Percentiles rank a stretch among this genome's conserved stretches.
phyloP scores from a whole-genome alignment of 768 basidiomycete species.

The Pulveroboletus sp. region DNA sequence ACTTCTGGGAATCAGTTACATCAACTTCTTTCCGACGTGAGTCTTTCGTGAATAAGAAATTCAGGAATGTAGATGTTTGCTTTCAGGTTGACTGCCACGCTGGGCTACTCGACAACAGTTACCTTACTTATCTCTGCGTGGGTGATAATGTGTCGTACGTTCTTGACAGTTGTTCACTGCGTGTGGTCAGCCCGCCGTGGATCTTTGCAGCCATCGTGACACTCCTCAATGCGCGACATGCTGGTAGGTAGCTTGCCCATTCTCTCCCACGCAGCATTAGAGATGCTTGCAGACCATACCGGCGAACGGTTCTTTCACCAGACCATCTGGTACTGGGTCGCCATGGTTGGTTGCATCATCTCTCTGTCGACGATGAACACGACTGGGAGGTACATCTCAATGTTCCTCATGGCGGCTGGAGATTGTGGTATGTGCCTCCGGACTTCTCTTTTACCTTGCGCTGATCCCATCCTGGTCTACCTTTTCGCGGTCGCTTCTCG shows the following conservation, averaged over 20 bases:
- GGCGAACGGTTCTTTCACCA: constrained; percentile 68
- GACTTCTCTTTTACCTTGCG: background rate
- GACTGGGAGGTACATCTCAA: constrained; percentile 52
- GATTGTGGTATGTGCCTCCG: constrained; percentile 34
- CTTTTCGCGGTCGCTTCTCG: background rate
- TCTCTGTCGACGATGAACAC: constrained; percentile 48
- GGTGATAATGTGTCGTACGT: constrained; percentile 14
- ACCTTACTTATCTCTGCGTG: constrained; percentile 61
- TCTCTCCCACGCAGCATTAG: background rate
- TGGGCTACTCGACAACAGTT: constrained; percentile 58
- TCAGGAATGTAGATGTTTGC: background rate
- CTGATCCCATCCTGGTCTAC: background rate
- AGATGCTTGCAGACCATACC: constrained; percentile 39
- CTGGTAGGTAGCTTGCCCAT: constrained; percentile 28
- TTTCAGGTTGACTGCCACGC: constrained; percentile 52
- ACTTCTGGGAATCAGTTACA: constrained; percentile 55
- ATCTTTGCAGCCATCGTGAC: constrained; percentile 45
- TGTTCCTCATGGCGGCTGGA: constrained; percentile 60
- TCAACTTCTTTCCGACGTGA: constrained; percentile 56
- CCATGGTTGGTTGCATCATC: constrained; percentile 58
- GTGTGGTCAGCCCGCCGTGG: constrained; percentile 53
- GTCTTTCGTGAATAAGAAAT: constrained; percentile 3
- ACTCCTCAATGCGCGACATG: constrained; percentile 52
- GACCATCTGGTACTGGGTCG: constrained; percentile 53
- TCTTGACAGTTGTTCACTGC: background rate